Evolutionary conservation across 2,329 filamentous ascomycete species (phyloP), one percentile per base, ranked within the genome.

Genomic region (Penicillium aurantiogriseum): DNA sequence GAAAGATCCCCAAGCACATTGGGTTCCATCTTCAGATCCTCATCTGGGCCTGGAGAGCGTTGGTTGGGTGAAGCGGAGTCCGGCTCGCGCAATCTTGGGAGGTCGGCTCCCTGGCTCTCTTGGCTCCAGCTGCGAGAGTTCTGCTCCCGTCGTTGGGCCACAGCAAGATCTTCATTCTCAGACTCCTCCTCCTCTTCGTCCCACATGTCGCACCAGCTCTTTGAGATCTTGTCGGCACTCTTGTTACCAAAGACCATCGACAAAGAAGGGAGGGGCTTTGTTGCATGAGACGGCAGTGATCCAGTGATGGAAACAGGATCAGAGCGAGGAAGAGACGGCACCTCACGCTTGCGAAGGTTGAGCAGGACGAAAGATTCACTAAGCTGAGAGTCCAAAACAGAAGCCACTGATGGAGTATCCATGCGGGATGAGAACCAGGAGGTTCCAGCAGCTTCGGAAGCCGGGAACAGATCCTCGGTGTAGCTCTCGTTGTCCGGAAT

Each of bases 131-230:
- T 90, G 63, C 89, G 83, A 55, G 88, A 85, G 71, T 91, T 91
- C 68, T 89, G 81, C 71, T 79, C 77, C 60, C 77, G 79, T 33
- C 80, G 78, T 62, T 86, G 79, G 75, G 88, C 84, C 27, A 89
- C 77, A 6, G 79, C 79, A 59, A 82, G 76, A 55, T 85, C 78
- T 71, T 88, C 84, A 62, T 83, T 85, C 67, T 88, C 84, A 36
- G 82, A 80, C 69, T 68, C 92, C 53, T 97, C 93, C 69, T 68
- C 92, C 53, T 97, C 93, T 74, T 97, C 93, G 58, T 97, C 93
- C 88, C 92, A 97, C 74, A 97, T 86, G 74, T 99, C 94, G 70
- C 92, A 96, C 94, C 94, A 99, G 81, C 94, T 97, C 88, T 97
- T 97, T 56, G 94, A 96, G 47, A 95, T 90, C 47, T 84, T 80